These are phyloP conservation scores for Myxozyma lipomycoides DNA, from an alignment of 805 yeast species.

Conservation along the genomic window DNA sequence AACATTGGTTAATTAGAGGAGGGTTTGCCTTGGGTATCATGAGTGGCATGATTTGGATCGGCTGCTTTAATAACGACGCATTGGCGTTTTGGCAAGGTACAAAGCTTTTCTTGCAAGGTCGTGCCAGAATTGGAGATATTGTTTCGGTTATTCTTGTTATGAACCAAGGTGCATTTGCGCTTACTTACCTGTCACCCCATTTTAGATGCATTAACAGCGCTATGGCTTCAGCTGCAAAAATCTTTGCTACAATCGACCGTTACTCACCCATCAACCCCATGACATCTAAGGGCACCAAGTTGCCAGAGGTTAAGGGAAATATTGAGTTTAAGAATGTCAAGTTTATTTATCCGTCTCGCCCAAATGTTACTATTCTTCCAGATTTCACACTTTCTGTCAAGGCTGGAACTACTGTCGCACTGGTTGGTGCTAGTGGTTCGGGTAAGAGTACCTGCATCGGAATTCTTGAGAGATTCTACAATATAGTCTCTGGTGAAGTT, in stretches of 20 bases:
- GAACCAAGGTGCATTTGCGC: conserved; percentile 42
- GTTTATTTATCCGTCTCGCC: conserved; percentile 75
- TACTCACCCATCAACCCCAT: conserved; percentile 38
- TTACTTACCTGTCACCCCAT: conserved; percentile 42
- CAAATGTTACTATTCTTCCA: conserved; percentile 75
- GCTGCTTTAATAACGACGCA: conserved; percentile 27
- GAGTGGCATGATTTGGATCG: conserved; percentile 30
- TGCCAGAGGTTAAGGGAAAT: conserved; percentile 48
- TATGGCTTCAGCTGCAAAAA: conserved; percentile 39
- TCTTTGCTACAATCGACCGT: conserved; percentile 43
- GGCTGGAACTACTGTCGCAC: conserved; percentile 86
- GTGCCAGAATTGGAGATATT: conserved; percentile 34
- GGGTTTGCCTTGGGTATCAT: conserved; percentile 33
- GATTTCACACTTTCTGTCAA: conserved; percentile 76
- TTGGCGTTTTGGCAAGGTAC: conserved; percentile 35
- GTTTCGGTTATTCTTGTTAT: conserved; percentile 40
- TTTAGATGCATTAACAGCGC: conserved; percentile 39
- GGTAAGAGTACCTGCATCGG: conserved; percentile 90
- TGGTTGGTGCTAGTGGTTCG: conserved; percentile 93
- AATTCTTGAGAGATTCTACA: conserved; percentile 83
- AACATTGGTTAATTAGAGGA: conserved; percentile 29
- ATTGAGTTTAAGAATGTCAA: conserved; percentile 78
- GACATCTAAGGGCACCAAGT: conserved; percentile 27
- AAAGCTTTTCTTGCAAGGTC: conserved; percentile 23
- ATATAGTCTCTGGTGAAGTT: conserved; percentile 68